Evolutionary conservation across 1,139 yeast species (phyloP), one percentile per base, ranked within the genome.

Genomic region (Nakaseomyces bracarensis): DNA sequence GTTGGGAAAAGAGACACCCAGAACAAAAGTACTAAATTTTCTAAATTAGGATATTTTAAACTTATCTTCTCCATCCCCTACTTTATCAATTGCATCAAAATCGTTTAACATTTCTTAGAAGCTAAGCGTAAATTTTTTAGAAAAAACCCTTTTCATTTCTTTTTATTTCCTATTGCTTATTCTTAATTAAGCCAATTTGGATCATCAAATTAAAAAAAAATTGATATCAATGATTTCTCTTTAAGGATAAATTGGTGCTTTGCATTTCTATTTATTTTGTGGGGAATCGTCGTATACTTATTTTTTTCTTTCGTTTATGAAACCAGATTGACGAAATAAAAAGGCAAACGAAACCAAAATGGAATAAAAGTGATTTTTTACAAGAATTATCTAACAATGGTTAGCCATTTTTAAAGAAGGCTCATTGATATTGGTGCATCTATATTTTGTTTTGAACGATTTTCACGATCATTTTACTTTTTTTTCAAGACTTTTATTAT

Each of bases 1-100:
- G 71, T 40, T 87, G 94, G 93, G 82, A 79, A 61, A 74, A 75
- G 66, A 75, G 85, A 69, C 43, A 53, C 38, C 56, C 57, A 27
- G 51, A 46, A 13, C 48, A 49, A 44, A 44, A 42, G 38, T 39
- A 48, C 36, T 49, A 41, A 42, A 9, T 19, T 16, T 10, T 18
- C 18, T 30, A 11, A 21, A 6, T 21, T 8, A 25, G 10, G n/a
- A 3, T 8, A 25, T 25, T 25, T 25, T 25, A 4, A 13, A 25
- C 4, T 25, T 25, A 11, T 25, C n/a, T 8, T 25, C 23, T 25
- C n/a, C n/a, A n/a, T n/a, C n/a, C n/a, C n/a, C n/a, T n/a, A n/a
- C n/a, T n/a, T n/a, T n/a, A n/a, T 25, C n/a, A 11, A 25, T 5
- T 25, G 27, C 27, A 25, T 25, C 27, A 25, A 25, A 11, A 13